Evolutionary conservation across 2,329 filamentous ascomycete genomes (phyloP).

Genomic region (Penicillium oxalicum): DNA sequence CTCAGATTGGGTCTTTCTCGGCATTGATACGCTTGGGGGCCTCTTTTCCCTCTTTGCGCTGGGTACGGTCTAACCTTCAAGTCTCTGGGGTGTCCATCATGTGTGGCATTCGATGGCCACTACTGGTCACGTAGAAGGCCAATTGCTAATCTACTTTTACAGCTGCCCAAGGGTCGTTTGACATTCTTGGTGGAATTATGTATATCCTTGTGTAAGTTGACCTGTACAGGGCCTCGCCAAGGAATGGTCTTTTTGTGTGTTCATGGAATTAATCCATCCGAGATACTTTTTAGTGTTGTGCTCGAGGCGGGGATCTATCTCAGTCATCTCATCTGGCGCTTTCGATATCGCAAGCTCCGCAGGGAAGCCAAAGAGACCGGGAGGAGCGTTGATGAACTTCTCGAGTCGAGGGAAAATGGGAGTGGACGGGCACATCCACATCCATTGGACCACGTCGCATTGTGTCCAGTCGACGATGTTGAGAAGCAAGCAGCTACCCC

Average conservation of each 20-base stretch:
- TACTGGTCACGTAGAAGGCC: too few species aligned
- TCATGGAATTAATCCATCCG: neutral
- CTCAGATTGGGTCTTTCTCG: constrained; percentile 51
- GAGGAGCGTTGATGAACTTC: constrained; percentile 52
- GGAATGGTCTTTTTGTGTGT: too few species aligned
- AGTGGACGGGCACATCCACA: neutral
- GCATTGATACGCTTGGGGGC: constrained; percentile 56
- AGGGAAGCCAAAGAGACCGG: constrained; percentile 48
- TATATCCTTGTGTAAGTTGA: constrained; percentile 54
- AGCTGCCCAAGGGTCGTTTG: constrained; percentile 57
- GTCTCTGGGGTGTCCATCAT: too few species aligned
- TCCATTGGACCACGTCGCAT: neutral
- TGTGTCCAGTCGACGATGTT: neutral
- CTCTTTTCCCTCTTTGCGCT: constrained; percentile 60
- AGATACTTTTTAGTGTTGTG: constrained; percentile 39
- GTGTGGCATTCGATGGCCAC: too few species aligned
- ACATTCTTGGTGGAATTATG: constrained; percentile 54
- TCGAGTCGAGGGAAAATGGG: constrained; percentile 13
- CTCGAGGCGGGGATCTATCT: constrained; percentile 57
- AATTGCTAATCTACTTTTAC: constrained; percentile 5
- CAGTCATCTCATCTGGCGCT: constrained; percentile 55
- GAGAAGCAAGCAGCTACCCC: neutral
- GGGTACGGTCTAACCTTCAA: constrained; percentile 35
- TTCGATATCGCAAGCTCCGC: constrained; percentile 50
- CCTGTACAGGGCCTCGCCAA: too few species aligned